phyloP scores from a whole-genome alignment of 1,284 basidiomycete species.

The Ustilago xerochloae region DNA sequence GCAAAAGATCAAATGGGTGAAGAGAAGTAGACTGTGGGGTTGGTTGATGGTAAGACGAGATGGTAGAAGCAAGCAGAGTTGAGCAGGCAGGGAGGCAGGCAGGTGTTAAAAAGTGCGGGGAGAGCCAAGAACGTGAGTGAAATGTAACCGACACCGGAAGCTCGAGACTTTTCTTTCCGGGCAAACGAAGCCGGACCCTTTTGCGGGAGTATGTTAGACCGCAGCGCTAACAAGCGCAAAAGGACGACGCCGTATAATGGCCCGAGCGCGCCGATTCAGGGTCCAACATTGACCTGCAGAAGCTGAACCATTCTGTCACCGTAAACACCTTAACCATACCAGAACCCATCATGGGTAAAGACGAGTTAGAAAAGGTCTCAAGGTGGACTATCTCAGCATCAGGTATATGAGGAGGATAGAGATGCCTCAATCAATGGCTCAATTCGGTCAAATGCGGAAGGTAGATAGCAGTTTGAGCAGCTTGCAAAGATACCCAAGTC shows the following conservation, averaged over 20 bases:
- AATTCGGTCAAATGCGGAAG: background rate
- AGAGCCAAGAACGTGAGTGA: background rate
- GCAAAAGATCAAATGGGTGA: background rate
- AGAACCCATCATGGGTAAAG: no score
- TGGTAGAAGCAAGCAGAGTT: background rate
- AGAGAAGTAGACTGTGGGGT: background rate
- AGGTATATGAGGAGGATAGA: no score
- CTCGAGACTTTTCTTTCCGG: background rate
- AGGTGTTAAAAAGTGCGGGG: constrained; percentile 6
- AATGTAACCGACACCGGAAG: no score
- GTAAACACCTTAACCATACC: no score
- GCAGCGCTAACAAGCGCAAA: background rate
- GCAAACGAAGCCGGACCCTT: background rate
- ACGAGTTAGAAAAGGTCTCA: no score
- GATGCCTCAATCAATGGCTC: no score
- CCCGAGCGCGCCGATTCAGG: constrained; percentile 14
- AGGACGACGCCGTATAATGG: background rate
- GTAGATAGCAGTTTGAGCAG: background rate
- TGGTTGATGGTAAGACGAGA: background rate
- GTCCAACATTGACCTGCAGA: constrained; percentile 1
- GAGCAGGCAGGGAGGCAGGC: background rate
- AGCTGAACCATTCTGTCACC: background rate
- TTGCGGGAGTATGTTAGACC: background rate
- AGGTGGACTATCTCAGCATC: no score
- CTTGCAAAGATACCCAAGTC: constrained; percentile 1